Evolutionary conservation across 306 rosid species (phyloP).

Genomic region (Vicia sativa): DNA sequence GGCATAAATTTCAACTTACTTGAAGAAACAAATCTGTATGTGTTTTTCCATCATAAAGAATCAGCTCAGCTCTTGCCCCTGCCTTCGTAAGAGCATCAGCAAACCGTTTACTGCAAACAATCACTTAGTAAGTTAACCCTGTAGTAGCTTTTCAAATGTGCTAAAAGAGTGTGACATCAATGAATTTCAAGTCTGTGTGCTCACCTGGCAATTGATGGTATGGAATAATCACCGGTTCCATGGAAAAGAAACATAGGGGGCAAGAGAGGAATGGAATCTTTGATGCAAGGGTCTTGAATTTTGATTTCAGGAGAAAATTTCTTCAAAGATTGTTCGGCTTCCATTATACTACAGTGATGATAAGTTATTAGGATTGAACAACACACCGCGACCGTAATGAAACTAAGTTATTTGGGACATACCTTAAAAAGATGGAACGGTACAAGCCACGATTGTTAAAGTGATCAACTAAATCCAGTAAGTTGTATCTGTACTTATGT

Average conservation of each 20-base stretch:
- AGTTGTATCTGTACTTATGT: slow-evolving; percentile 71
- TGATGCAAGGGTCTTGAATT: slow-evolving; percentile 63
- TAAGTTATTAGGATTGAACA: slow-evolving; percentile 16
- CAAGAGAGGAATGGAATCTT: slow-evolving; percentile 54
- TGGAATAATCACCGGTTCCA: slow-evolving; percentile 87
- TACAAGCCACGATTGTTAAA: slow-evolving; percentile 80
- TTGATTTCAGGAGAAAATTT: slow-evolving; percentile 74
- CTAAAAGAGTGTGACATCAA: slow-evolving; percentile 25
- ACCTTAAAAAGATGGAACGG: slow-evolving; percentile 88
- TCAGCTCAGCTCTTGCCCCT: slow-evolving; percentile 70
- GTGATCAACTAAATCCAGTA: slow-evolving; percentile 74
- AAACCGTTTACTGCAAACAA: slow-evolving; percentile 67
- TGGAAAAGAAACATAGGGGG: slow-evolving; percentile 79
- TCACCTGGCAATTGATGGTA: slow-evolving; percentile 87
- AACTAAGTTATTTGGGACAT: slow-evolving; percentile 34
- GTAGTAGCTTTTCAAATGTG: slow-evolving; percentile 14
- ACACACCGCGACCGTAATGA: background rate
- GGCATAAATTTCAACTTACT: slow-evolving; percentile 50
- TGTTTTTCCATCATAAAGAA: slow-evolving; percentile 79
- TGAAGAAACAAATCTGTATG: slow-evolving; percentile 98
- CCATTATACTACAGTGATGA: slow-evolving; percentile 76
- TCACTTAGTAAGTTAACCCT: slow-evolving; percentile 20
- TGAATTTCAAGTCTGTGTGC: slow-evolving; percentile 28
- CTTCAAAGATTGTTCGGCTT: slow-evolving; percentile 76
- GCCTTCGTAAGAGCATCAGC: slow-evolving; percentile 59